Conservation (phyloP, 768 basidiomycete species). For the Lactarius psammicola region DNA sequence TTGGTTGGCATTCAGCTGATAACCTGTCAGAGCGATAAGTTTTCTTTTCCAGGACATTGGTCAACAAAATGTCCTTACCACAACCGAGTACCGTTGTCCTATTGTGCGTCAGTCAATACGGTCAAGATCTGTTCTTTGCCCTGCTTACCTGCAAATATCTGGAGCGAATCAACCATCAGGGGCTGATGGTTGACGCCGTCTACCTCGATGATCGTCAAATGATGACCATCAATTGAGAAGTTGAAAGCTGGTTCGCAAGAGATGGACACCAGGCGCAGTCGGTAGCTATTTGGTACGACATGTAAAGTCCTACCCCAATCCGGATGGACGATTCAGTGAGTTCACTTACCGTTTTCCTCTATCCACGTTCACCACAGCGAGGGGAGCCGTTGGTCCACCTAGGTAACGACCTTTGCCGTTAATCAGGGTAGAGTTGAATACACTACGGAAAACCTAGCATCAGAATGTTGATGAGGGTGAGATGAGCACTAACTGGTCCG, state of each 20-base stretch:
- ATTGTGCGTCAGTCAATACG: not conserved
- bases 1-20: constrained; percentile 29
- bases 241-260: constrained; percentile 16
- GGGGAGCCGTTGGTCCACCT: constrained; percentile 8
- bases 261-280: constrained; percentile 16
- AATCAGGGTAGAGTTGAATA: constrained; percentile 23
- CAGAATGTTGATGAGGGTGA: not conserved
- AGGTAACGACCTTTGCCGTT: constrained; percentile 26
- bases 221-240: constrained; percentile 27
- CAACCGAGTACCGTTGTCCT: constrained; percentile 35
- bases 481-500: not conserved
- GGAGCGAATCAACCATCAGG: constrained; percentile 30
- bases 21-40: not conserved
- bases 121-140: too few species aligned
- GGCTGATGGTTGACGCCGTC: constrained; percentile 31
- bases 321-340: too few species aligned
- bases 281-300: not conserved
- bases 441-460: constrained; percentile 15
- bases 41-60: not conserved
- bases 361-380: constrained; percentile 25
- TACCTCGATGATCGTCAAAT: constrained; percentile 29
- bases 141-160: constrained; percentile 31
- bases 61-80: constrained; percentile 26
- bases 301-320: not conserved
- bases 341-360: constrained; percentile 8